phyloP scores from a whole-genome alignment of 305 asterid genomes.

The Nicotiana rustica region DNA sequence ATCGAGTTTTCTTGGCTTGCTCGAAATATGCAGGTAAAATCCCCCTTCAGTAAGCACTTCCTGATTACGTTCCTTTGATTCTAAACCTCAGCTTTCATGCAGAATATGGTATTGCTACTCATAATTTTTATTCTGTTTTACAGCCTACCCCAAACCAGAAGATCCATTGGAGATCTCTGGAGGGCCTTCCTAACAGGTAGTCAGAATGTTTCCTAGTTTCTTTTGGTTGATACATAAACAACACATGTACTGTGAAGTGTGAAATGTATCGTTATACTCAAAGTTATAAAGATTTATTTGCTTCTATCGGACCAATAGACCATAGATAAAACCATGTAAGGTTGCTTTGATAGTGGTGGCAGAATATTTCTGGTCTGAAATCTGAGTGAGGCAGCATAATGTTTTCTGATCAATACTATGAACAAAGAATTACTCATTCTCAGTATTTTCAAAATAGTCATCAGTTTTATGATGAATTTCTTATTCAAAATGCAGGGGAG shows the following conservation, averaged over 20 bases:
- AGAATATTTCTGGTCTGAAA: background rate
- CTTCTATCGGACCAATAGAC: slow-evolving; percentile 5
- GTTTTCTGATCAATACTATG: slow-evolving; percentile 6
- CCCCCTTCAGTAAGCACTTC: background rate
- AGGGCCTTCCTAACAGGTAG: slow-evolving; percentile 95
- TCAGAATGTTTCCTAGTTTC: slow-evolving; percentile 5
- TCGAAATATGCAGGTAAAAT: slow-evolving; percentile 85
- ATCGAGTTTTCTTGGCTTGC: slow-evolving; percentile 95
- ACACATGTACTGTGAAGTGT: background rate
- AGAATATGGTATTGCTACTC: background rate
- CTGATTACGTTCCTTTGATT: slow-evolving; percentile 35
- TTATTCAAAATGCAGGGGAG: slow-evolving; percentile 74
- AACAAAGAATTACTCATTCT: background rate
- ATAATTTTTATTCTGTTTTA: slow-evolving; percentile 28
- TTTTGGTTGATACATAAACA: background rate
- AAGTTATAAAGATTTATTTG: background rate
- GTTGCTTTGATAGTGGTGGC: background rate
- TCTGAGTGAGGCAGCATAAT: background rate
- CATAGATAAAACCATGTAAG: background rate
- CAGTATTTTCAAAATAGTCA: background rate
- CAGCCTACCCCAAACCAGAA: slow-evolving; percentile 94
- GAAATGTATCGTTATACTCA: background rate
- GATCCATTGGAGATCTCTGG: slow-evolving; percentile 94
- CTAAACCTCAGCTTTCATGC: slow-evolving; percentile 34
- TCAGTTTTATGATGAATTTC: slow-evolving; percentile 4